phyloP scores from a whole-genome alignment of 495 filamentous ascomycete species.

The Talaromyces thailandensis region DNA sequence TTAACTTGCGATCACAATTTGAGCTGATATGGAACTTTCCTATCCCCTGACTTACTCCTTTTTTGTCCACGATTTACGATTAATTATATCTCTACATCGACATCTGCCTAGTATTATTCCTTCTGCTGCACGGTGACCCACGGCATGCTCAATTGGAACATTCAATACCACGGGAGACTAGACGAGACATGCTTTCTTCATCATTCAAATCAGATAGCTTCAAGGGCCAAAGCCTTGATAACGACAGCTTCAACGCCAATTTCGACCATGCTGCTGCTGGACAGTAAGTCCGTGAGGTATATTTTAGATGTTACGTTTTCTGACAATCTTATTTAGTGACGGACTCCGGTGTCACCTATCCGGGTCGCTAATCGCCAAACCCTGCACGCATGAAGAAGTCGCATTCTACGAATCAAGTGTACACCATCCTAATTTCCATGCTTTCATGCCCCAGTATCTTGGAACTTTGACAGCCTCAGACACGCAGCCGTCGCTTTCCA shows the following conservation, averaged over 20 bases:
- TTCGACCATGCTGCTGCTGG: conserved; percentile 84
- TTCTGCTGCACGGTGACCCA: conserved; percentile 15
- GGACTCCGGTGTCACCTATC: conserved; percentile 81
- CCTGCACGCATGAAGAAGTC: conserved; percentile 79
- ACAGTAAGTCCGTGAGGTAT: conserved; percentile 60
- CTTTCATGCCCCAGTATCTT: conserved; percentile 76
- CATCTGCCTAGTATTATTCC: neutral
- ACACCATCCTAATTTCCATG: conserved; percentile 60
- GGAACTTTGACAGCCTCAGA: conserved; percentile 58
- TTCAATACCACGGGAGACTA: neutral
- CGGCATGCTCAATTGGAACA: conserved; percentile 11
- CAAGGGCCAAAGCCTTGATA: conserved; percentile 30
- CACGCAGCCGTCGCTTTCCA: conserved; percentile 38
- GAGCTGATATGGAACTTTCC: neutral
- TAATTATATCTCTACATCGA: neutral
- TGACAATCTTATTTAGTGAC: conserved; percentile 46
- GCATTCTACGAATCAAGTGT: conserved; percentile 81
- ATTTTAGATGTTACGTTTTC: neutral
- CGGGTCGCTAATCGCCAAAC: conserved; percentile 87
- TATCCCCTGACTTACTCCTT: neutral
- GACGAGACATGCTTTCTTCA: conserved; percentile 22
- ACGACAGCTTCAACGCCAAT: conserved; percentile 48
- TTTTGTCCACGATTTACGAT: neutral
- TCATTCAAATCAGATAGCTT: conserved; percentile 25
- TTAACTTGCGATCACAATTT: conserved; percentile 6